These are phyloP conservation scores for Sophora flavescens DNA, from an alignment of 306 rosid genomes.

Conservation along the genomic window DNA sequence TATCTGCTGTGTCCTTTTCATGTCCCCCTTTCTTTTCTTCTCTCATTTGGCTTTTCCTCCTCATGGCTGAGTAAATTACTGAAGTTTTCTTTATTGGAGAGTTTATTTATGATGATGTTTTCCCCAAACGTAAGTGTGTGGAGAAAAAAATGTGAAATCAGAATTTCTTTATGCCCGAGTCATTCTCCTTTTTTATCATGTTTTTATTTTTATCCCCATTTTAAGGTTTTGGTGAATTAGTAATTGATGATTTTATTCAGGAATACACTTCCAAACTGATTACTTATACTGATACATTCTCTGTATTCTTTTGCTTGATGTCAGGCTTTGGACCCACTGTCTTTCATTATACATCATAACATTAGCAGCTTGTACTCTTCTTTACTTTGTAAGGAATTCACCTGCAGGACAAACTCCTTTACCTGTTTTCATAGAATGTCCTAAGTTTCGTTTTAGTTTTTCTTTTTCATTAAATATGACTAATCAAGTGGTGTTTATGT, in stretches of 20 bases:
- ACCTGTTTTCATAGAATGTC: conserved; percentile 20
- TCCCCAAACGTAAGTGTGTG: conserved; percentile 7
- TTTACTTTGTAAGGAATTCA: conserved; percentile 81
- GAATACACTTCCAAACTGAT: conserved; percentile 27
- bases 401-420: conserved; percentile 26
- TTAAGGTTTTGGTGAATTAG: conserved; percentile 25
- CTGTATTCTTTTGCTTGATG: conserved; percentile 45
- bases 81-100: conserved; percentile 1
- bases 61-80: conserved; percentile 26
- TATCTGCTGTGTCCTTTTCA: conserved; percentile 5
- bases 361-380: conserved; percentile 81
- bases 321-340: conserved; percentile 98
- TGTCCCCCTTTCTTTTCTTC: background rate
- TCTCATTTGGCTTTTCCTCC: conserved; percentile 10
- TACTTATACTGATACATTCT: conserved; percentile 46
- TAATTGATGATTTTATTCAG: conserved; percentile 36
- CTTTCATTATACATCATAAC: conserved; percentile 83
- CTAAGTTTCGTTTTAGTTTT: conserved; percentile 12
- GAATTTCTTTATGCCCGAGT: conserved; percentile 12
- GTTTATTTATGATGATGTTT: conserved; percentile 3
- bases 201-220: background rate
- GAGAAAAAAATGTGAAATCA: conserved; percentile 15
- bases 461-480: conserved; percentile 38
- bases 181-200: conserved; percentile 20
- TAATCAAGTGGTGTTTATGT: conserved; percentile 37